Percentiles rank a stretch among this genome's conserved stretches.
Conservation (phyloP, 176 grass and related monocot genomes). For the Oryza meyeriana region DNA sequence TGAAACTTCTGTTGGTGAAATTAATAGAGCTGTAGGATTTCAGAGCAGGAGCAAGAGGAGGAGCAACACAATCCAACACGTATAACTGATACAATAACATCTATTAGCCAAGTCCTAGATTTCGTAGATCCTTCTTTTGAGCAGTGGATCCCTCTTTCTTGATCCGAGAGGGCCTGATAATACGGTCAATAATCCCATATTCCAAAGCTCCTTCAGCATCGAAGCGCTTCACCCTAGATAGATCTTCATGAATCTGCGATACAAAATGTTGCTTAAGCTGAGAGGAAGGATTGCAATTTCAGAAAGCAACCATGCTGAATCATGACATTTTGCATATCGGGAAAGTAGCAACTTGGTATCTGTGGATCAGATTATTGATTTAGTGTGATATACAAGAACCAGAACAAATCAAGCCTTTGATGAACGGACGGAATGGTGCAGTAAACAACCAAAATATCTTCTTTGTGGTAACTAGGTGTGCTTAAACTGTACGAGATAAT, state of each 20-base stretch:
- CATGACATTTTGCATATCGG: not conserved
- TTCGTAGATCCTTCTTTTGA: constrained; percentile 38
- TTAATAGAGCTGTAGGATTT: not conserved
- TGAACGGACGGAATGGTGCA: not conserved
- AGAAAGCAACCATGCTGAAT: not conserved
- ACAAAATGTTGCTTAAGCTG: not conserved
- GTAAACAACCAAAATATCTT: not conserved
- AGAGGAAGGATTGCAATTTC: not conserved
- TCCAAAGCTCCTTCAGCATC: constrained; percentile 77
- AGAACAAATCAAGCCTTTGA: not conserved
- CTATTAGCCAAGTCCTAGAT: constrained; percentile 46
- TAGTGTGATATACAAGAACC: not conserved
- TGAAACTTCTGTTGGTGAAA: not conserved
- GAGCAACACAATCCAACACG: not conserved
- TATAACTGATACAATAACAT: constrained; percentile 8
- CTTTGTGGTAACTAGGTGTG: not conserved
- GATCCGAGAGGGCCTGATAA: constrained; percentile 55
- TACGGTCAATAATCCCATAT: constrained; percentile 73
- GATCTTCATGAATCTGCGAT: constrained; percentile 70
- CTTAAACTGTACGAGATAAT: not conserved
- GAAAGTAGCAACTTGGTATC: not conserved
- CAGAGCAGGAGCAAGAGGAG: not conserved
- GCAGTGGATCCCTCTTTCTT: constrained; percentile 40
- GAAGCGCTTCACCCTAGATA: constrained; percentile 53
- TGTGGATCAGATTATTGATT: not conserved